Conservation (phyloP, 805 yeast species). For the Wickerhamiella qilinensis region DNA sequence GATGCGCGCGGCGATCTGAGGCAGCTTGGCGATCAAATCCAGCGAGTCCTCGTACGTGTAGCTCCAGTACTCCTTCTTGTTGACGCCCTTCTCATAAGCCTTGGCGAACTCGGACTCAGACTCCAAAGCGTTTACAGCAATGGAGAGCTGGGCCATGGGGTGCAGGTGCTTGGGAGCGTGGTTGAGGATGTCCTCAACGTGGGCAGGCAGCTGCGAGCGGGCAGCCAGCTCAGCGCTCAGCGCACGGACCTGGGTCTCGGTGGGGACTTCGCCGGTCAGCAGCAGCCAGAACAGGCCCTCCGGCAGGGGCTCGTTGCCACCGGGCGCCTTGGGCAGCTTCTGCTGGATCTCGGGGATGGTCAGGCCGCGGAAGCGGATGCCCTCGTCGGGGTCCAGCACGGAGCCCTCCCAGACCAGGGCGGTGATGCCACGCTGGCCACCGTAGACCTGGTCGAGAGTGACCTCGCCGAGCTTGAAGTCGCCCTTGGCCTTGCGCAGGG, state of each 20-base stretch:
- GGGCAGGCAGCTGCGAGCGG: constrained; percentile 61
- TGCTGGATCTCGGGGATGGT: constrained; percentile 67
- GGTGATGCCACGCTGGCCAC: constrained; percentile 83
- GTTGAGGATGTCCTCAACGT: constrained; percentile 57
- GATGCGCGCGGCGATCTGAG: constrained; percentile 66
- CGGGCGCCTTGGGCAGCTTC: constrained; percentile 60
- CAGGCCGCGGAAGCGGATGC: constrained; percentile 72
- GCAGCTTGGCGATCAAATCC: constrained; percentile 67
- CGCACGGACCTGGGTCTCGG: constrained; percentile 51
- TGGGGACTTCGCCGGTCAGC: constrained; percentile 71
- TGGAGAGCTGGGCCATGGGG: constrained; percentile 83
- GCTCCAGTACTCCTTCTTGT: constrained; percentile 70
- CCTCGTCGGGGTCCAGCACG: constrained; percentile 69
- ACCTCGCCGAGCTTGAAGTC: constrained; percentile 60
- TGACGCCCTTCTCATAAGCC: constrained; percentile 72
- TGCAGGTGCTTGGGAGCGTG: constrained; percentile 60
- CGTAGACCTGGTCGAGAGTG: constrained; percentile 64
- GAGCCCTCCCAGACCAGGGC: constrained; percentile 84
- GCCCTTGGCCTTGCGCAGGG: constrained; percentile 82
- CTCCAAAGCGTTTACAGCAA: constrained; percentile 69
- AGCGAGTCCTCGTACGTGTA: constrained; percentile 69
- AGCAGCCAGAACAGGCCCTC: constrained; percentile 73
- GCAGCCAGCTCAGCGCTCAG: constrained; percentile 66
- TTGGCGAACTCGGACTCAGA: constrained; percentile 70
- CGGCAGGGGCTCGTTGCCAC: constrained; percentile 52